Percentiles rank a stretch among this genome's conserved stretches.
Evolutionary conservation across 2,329 filamentous ascomycete species (phyloP).

Genomic region (Phialocephala subalpina): DNA sequence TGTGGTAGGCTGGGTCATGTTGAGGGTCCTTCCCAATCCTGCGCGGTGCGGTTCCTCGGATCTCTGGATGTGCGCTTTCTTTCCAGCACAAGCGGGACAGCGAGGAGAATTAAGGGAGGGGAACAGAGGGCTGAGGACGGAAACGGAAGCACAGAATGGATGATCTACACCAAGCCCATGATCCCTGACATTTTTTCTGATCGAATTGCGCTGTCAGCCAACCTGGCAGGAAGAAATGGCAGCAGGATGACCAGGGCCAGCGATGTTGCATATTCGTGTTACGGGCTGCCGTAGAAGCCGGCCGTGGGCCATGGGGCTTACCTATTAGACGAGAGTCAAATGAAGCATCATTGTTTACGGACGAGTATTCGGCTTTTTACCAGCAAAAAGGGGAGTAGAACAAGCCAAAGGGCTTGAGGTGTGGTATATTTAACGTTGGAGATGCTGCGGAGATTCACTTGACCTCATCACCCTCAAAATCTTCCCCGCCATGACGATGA

Average conservation of each 20-base stretch:
- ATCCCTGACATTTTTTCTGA: slow-evolving; percentile 5
- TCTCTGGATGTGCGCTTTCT: slow-evolving; percentile 13
- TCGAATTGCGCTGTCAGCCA: slow-evolving; percentile 18
- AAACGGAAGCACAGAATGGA: slow-evolving; percentile 17
- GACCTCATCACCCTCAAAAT: not conserved
- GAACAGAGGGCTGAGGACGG: slow-evolving; percentile 16
- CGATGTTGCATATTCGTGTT: not conserved
- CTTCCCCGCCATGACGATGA: not conserved
- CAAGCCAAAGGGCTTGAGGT: not conserved
- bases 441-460: not conserved
- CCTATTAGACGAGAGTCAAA: slow-evolving; percentile 15
- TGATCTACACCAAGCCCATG: slow-evolving; percentile 13
- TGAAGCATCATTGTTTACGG: not conserved
- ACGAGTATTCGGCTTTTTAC: not conserved
- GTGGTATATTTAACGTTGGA: not conserved
- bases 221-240: slow-evolving; percentile 11
- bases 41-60: slow-evolving; percentile 20
- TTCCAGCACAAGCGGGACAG: slow-evolving; percentile 13
- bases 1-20: slow-evolving; percentile 9
- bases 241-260: slow-evolving; percentile 3
- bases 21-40: slow-evolving; percentile 13
- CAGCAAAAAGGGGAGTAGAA: not conserved
- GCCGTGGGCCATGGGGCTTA: slow-evolving; percentile 9
- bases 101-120: slow-evolving; percentile 10
- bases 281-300: slow-evolving; percentile 9